phyloP scores from a whole-genome alignment of 805 yeast species.

The Pichia paraexigua region DNA sequence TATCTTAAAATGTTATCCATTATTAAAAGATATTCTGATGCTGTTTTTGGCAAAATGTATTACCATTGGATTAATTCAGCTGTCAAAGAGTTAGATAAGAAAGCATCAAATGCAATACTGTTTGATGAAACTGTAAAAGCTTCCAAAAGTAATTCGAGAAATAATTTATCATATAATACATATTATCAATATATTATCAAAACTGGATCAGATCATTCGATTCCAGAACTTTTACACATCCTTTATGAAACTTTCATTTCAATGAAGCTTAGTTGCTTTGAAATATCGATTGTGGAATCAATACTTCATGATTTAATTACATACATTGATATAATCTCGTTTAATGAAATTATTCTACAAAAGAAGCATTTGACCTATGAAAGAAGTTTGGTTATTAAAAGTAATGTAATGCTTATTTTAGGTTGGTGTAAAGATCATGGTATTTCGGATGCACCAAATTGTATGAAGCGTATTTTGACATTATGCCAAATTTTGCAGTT shows the following conservation, averaged over 20 bases:
- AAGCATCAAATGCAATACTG: slow-evolving; percentile 6
- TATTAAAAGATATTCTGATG: slow-evolving; percentile 13
- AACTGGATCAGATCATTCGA: slow-evolving; percentile 6
- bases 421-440: slow-evolving; percentile 12
- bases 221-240: slow-evolving; percentile 8
- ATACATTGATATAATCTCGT: slow-evolving; percentile 8
- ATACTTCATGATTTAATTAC: slow-evolving; percentile 7
- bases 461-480: slow-evolving; percentile 7
- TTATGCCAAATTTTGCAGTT: slow-evolving; percentile 9
- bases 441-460: slow-evolving; percentile 11
- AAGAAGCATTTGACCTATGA: slow-evolving; percentile 4
- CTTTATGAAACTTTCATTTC: slow-evolving; percentile 8
- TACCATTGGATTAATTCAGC: slow-evolving; percentile 9
- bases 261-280: slow-evolving; percentile 8
- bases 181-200: slow-evolving; percentile 5
- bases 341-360: slow-evolving; percentile 9
- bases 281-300: slow-evolving; percentile 1
- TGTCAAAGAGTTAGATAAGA: slow-evolving; percentile 6
- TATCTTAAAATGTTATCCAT: slow-evolving; percentile 10
- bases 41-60: slow-evolving; percentile 11
- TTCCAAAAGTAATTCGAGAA: neutral
- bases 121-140: slow-evolving; percentile 3
- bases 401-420: slow-evolving; percentile 6
- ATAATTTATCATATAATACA: neutral
- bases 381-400: slow-evolving; percentile 4